Percentiles rank a stretch among this genome's conserved stretches.
These are phyloP conservation scores for Thymus mandschuricus DNA, from an alignment of 257 asterid species.

Conservation along the genomic window DNA sequence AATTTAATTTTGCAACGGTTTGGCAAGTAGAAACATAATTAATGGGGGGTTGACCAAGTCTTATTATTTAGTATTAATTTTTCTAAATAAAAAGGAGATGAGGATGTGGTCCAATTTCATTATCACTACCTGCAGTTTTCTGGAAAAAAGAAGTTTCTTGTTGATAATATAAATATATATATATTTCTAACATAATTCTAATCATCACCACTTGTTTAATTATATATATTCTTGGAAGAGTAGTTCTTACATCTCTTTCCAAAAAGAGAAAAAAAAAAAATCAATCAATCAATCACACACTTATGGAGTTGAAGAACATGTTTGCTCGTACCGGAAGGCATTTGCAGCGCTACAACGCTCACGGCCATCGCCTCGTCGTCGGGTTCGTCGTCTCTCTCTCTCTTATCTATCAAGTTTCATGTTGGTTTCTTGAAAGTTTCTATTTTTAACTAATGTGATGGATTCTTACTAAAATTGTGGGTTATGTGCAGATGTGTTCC, in stretches of 20 bases:
- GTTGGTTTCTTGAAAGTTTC: background rate
- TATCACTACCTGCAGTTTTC: background rate
- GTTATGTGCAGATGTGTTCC: conserved; percentile 72
- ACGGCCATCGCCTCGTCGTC: conserved; percentile 86
- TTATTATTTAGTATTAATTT: background rate
- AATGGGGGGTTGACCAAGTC: conserved; percentile 37
- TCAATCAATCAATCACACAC: too few species aligned
- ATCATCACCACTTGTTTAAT: background rate
- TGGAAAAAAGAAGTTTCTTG: background rate
- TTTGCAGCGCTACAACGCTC: conserved; percentile 69
- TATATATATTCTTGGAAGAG: background rate
- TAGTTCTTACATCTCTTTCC: background rate
- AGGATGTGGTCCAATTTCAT: conserved; percentile 7
- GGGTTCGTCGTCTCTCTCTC: conserved; percentile 51
- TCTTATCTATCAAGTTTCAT: background rate
- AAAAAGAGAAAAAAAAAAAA: background rate
- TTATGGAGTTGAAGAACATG: conserved; percentile 60
- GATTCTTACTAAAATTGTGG: background rate
- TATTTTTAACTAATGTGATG: background rate
- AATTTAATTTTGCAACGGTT: conserved; percentile 22
- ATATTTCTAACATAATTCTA: background rate
- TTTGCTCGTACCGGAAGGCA: conserved; percentile 83
- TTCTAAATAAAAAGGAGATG: background rate
- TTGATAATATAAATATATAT: background rate
- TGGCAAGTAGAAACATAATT: conserved; percentile 29